These are phyloP conservation scores for Sphenostylis stenocarpa DNA, from an alignment of 306 rosid species.

Conservation along the genomic window DNA sequence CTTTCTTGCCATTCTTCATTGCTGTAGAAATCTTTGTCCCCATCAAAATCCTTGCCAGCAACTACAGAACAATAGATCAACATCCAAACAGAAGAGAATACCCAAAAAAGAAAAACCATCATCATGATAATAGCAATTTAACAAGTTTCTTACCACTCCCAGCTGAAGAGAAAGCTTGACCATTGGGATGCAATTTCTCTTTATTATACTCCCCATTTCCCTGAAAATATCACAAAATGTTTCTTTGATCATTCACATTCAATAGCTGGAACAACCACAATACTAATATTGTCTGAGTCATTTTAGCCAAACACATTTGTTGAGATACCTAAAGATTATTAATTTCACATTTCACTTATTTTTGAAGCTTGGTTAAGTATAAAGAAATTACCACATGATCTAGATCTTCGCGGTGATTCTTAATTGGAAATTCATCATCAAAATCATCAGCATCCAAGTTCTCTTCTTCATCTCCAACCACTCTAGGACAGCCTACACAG, in stretches of 20 bases:
- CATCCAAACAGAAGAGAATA: conserved; percentile 5
- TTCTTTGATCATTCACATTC: not conserved
- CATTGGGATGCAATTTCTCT: conserved; percentile 56
- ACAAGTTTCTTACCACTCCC: conserved; percentile 66
- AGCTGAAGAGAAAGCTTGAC: conserved; percentile 70
- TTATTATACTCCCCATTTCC: conserved; percentile 61
- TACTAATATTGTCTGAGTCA: conserved; percentile 3
- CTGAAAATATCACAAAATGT: conserved; percentile 46
- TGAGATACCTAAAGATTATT: not conserved
- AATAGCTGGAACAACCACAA: conserved; percentile 2
- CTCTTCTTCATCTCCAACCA: conserved; percentile 82
- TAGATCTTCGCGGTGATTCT: conserved; percentile 40
- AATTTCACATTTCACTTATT: not conserved
- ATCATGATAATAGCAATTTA: conserved; percentile 15
- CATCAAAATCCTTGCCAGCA: conserved; percentile 84
- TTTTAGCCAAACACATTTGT: not conserved
- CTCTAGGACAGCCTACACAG: conserved; percentile 80
- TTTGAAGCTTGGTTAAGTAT: not conserved
- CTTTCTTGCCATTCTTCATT: conserved; percentile 94
- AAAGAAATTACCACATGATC: conserved; percentile 52
- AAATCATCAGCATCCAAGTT: conserved; percentile 74
- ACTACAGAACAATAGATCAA: conserved; percentile 43
- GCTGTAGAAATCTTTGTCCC: conserved; percentile 65
- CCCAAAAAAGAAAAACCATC: not conserved
- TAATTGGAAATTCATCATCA: conserved; percentile 80